Evolutionary conservation across 345 rosid genomes (phyloP), one percentile per base, ranked within the genome.

Genomic region (Sapria himalayana): DNA sequence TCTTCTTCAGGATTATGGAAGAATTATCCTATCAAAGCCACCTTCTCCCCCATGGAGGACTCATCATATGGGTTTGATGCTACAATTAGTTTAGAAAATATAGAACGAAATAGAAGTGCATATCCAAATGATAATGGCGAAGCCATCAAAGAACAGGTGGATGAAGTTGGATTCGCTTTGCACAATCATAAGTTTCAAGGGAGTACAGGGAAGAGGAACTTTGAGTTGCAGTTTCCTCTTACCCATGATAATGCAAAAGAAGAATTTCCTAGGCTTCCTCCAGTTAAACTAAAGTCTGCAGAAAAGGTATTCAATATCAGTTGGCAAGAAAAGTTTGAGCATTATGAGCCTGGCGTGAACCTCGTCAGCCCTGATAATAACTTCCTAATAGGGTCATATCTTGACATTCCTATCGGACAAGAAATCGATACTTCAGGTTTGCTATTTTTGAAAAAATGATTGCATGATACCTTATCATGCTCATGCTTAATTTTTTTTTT

Each of bases 321-420:
- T 58, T 91, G 95, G 79, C 89, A 77, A 63, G 99, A 80, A 56
- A 84, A 77, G 33, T 73, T 67, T 61, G 95, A 80, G 41, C 78
- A 43, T 31, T 84, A 77, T 70, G 71, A 67, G 37, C 46, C 69
- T 40, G 69, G 73, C 4, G 29, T 55, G 12, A 77, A 73, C 71
- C 73, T 58, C 33, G 46, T 59, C 38, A 50, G 63, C 54, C 65
- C 65, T 54, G 99, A 84, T 37, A 77, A 50, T 56, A 43, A 72
- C 51, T 72, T 77, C 52, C 68, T 69, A 35, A 71, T 84, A 36
- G 99, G 99, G 25, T 74, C 95, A 31, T 91, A 64, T 66, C 70
- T 84, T 25, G 93, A 91, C 57, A 80, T 91, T 63, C 93, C 95
- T 43, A 39, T 80, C 43, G 95, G 95, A 46, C 99, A 91, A 63